Evolutionary conservation across 1,284 basidiomycete species (phyloP).

Genomic region (Blastosporella zonata): DNA sequence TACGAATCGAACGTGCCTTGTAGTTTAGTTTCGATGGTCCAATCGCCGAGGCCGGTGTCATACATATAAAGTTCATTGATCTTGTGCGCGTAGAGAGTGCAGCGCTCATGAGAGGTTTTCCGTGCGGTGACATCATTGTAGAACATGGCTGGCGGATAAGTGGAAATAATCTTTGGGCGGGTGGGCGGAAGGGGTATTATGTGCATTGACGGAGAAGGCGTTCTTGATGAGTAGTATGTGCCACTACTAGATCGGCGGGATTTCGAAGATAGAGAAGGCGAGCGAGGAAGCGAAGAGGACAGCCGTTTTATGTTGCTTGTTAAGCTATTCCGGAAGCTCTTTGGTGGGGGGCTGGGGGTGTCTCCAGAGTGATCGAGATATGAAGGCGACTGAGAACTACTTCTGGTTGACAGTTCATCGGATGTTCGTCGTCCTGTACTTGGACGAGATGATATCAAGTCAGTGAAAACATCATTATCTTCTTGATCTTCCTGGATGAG

Average conservation of each 20-base stretch:
- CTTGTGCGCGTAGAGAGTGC: slow-evolving; percentile 74
- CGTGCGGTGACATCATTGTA: slow-evolving; percentile 64
- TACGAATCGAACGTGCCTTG: slow-evolving; percentile 44
- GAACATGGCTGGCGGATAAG: slow-evolving; percentile 73
- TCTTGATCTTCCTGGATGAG: slow-evolving; percentile 10
- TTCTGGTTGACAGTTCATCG: slow-evolving; percentile 11
- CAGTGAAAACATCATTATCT: slow-evolving; percentile 4
- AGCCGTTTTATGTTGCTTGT: slow-evolving; percentile 46
- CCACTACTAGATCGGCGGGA: slow-evolving; percentile 32
- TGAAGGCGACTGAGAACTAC: slow-evolving; percentile 13
- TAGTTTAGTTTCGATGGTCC: slow-evolving; percentile 59
- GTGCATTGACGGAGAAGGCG: slow-evolving; percentile 38
- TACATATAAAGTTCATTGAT: slow-evolving; percentile 79
- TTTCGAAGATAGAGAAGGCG: slow-evolving; percentile 41
- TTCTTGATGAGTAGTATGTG: slow-evolving; percentile 37
- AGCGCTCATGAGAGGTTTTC: slow-evolving; percentile 69
- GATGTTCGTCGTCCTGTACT: slow-evolving; percentile 13
- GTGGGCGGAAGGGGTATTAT: slow-evolving; percentile 24
- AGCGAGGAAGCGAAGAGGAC: slow-evolving; percentile 56
- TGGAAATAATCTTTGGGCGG: slow-evolving; percentile 40
- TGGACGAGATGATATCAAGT: slow-evolving; percentile 7
- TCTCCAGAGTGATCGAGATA: slow-evolving; percentile 15
- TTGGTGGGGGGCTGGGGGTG: slow-evolving; percentile 48
- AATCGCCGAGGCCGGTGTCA: slow-evolving; percentile 78
- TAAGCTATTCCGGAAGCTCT: slow-evolving; percentile 44